phyloP scores from a whole-genome alignment of 2,329 filamentous ascomycete genomes.

The Fusarium mangiferae region DNA sequence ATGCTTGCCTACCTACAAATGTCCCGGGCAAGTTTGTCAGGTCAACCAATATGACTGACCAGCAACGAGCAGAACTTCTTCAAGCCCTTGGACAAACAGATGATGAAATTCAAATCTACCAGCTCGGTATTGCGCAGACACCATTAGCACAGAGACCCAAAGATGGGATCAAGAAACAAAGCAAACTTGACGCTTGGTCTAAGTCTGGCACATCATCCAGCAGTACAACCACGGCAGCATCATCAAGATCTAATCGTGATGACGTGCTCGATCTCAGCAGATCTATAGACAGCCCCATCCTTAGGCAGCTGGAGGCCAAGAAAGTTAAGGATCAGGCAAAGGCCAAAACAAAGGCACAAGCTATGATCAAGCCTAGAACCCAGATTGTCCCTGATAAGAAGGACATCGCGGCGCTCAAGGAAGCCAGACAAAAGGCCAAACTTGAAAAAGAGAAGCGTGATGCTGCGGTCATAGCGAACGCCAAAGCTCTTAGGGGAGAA shows the following conservation, averaged over 20 bases:
- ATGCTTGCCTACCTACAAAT: slow-evolving; percentile 70
- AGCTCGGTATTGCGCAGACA: slow-evolving; percentile 49
- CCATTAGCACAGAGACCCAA: slow-evolving; percentile 36
- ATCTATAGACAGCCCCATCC: slow-evolving; percentile 58
- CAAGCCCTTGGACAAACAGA: slow-evolving; percentile 70
- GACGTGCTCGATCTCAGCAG: slow-evolving; percentile 59
- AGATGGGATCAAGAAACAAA: slow-evolving; percentile 64
- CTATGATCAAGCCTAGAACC: slow-evolving; percentile 45
- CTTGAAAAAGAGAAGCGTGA: slow-evolving; percentile 80
- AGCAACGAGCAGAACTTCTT: slow-evolving; percentile 85
- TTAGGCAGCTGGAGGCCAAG: slow-evolving; percentile 59
- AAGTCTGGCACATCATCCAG: slow-evolving; percentile 56
- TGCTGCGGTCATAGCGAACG: slow-evolving; percentile 75
- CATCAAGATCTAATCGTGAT: slow-evolving; percentile 56
- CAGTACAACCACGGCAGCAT: slow-evolving; percentile 31
- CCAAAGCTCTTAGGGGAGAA: slow-evolving; percentile 61
- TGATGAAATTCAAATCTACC: slow-evolving; percentile 63
- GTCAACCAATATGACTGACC: slow-evolving; percentile 81
- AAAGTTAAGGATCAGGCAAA: slow-evolving; percentile 46
- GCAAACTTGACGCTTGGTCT: slow-evolving; percentile 70
- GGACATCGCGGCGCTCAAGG: slow-evolving; percentile 64
- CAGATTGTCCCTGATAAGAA: slow-evolving; percentile 49
- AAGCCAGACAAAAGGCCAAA: slow-evolving; percentile 78
- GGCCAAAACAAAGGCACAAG: slow-evolving; percentile 45
- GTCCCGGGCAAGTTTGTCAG: slow-evolving; percentile 65